Base-by-base conservation (phyloP, 306 rosid genomes). In the Arachis stenosperma region DNA sequence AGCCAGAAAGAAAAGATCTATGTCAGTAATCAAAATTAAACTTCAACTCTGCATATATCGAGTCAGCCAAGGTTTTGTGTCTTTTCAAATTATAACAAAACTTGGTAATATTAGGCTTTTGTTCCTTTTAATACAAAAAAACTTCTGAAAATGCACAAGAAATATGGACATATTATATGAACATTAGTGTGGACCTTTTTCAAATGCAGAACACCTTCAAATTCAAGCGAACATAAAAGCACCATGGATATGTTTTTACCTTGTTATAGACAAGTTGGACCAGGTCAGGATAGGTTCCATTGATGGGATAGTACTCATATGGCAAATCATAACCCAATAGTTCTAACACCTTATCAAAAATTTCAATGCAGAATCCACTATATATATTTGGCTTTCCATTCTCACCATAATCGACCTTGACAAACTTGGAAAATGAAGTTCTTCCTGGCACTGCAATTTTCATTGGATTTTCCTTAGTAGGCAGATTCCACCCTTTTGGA, bases 401-500 rank as follows among this genome's bases (percentile, higher is more conserved):
- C 40, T 76, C 66, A 12, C 62, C 75, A 33, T 81, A 65, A 37
- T 67, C 81, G 27, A 91, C 84, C 47, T 70, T 84, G 57, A 89
- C 96, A 76, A 91, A 91, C 75, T 72, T 84, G 8, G 78, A 57
- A 80, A 91, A 89, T 48, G 76, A 33, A 10, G 92, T 67, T 42
- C 68, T 81, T n/a, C 86, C 90, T 0, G 97, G 97, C 56, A 91
- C 83, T 5, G 86, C 96, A 53, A 91, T 87, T 78, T 6, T 86
- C 83, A 91, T 42, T 57, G 75, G 84, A 13, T 81, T 87, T 15
- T 36, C 55, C 70, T 50, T 66, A 8, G 83, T 79, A 8, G 96
- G 96, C 65, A 91, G 56, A 50, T 71, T 75, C 96, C 96, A 91
- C 1, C 96, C 97, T 63, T 79, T 83, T 8, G 97, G 92, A 72